These are phyloP conservation scores for Laetiporus sulphureus DNA, from an alignment of 1,284 basidiomycete genomes.

Conservation along the genomic window DNA sequence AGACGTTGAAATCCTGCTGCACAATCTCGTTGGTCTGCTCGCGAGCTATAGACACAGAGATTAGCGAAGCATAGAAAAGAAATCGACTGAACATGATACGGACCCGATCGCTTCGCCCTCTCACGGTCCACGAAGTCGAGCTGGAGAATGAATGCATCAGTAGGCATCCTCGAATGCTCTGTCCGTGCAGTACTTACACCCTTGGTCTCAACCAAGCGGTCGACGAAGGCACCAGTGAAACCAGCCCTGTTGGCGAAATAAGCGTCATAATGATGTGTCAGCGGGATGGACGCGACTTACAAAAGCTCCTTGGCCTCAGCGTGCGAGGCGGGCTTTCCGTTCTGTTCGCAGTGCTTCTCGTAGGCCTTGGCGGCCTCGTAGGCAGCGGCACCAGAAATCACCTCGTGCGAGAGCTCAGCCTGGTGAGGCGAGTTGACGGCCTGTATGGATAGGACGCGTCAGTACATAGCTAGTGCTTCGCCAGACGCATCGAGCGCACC, in stretches of 20 bases:
- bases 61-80: background rate
- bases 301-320: slow-evolving; percentile 34
- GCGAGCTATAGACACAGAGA: slow-evolving; percentile 1
- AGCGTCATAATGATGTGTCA: background rate
- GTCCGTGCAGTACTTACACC: slow-evolving; percentile 22
- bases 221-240: slow-evolving; percentile 38
- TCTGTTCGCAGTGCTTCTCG: slow-evolving; percentile 32
- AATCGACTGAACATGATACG: slow-evolving; percentile 7
- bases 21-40: slow-evolving; percentile 16
- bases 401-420: slow-evolving; percentile 54
- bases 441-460: slow-evolving; percentile 17
- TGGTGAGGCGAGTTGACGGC: slow-evolving; percentile 47
- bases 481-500: slow-evolving; percentile 21
- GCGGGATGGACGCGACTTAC: slow-evolving; percentile 14
- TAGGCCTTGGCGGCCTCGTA: slow-evolving; percentile 41
- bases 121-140: slow-evolving; percentile 37
- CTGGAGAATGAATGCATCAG: slow-evolving; percentile 6
- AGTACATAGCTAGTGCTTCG: slow-evolving; percentile 3
- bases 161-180: background rate
- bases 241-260: slow-evolving; percentile 25
- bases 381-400: slow-evolving; percentile 56
- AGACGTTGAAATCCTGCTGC: slow-evolving; percentile 12
- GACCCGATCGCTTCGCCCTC: slow-evolving; percentile 38
- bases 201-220: slow-evolving; percentile 38
- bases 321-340: slow-evolving; percentile 32